Conservation (phyloP, 345 rosid genomes). For the Eucalyptus regnans region DNA sequence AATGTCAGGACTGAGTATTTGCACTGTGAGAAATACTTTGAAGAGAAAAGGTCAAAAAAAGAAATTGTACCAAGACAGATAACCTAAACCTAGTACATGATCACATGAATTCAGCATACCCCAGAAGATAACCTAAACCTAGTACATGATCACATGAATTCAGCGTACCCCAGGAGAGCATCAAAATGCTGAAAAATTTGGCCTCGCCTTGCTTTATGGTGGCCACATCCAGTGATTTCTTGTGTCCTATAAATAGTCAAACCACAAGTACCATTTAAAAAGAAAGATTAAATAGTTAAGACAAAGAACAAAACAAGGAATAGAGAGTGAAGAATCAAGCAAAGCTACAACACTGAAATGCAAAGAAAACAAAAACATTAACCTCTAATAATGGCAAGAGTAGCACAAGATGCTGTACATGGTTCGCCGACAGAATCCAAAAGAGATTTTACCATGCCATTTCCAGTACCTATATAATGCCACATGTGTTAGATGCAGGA, state of each 20-base stretch:
- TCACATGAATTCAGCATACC: slow-evolving; percentile 22
- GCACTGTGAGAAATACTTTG: not conserved
- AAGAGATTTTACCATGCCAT: slow-evolving; percentile 89
- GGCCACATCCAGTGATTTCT: slow-evolving; percentile 67
- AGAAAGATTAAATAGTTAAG: not conserved
- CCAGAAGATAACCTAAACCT: slow-evolving; percentile 19
- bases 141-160: not conserved
- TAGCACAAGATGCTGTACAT: slow-evolving; percentile 52
- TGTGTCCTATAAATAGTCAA: slow-evolving; percentile 41
- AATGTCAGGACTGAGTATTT: not conserved
- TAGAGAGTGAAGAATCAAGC: not conserved
- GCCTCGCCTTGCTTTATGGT: slow-evolving; percentile 63
- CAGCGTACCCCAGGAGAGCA: slow-evolving; percentile 91
- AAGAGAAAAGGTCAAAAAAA: not conserved
- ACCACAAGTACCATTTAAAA: not conserved
- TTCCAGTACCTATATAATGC: slow-evolving; percentile 57
- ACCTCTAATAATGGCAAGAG: slow-evolving; percentile 84
- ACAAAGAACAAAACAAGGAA: not conserved
- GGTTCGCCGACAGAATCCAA: slow-evolving; percentile 68
- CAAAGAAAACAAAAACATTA: not conserved
- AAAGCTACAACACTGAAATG: not conserved
- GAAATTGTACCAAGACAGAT: not conserved
- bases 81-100: not conserved
- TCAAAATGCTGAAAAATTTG: slow-evolving; percentile 70
- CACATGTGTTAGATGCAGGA: not conserved